Evolutionary conservation across 1,139 yeast species (phyloP), one percentile per base, ranked within the genome.

Genomic region (Nakaseomyces nivariensis): DNA sequence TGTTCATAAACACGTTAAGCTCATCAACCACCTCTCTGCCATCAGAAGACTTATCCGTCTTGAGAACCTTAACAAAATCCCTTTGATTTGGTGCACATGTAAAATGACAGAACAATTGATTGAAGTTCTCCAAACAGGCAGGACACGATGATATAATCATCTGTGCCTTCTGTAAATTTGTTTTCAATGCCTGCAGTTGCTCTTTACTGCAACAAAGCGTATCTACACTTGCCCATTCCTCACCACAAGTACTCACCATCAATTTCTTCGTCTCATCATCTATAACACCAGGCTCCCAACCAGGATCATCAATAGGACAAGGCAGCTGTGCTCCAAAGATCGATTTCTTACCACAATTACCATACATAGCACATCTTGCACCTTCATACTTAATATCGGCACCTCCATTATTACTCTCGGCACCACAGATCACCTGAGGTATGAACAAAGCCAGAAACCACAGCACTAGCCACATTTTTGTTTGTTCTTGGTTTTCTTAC

Each of bases 11-110:
- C 58, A 81, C 82, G 46, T 81, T 78, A 43, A 90, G 67, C 61
- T 85, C 95, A 1, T 83, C 75, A 0, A 89, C 96, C 6, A 88
- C 76, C 1, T 72, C 77, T 50, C 75, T 67, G 5, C 80, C 78
- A 2, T 79, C 71, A 49, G 75, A 75, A 0, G 95, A 80, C 1
- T 59, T 63, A 11, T 73, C 77, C 0, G 80, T 76, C 27, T 72
- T 68, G 0, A 85, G 77, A 26, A 90, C 78, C 55, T 87, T 76
- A 27, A 89, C 76, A 67, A 89, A 92, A 22, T 70, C 66, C 0
- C 89, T 76, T 66, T 92, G 97, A 59, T 86, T 72, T 0, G 96
- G 83, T 1, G 96, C 85, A 67, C 98, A 92, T 0, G 96, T 85
- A 66, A 92, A 89, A 48, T 82, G 79, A 69, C 97, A 92, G 63